phyloP scores from a whole-genome alignment of 495 filamentous ascomycete species.

The Articulospora tetracladia region DNA sequence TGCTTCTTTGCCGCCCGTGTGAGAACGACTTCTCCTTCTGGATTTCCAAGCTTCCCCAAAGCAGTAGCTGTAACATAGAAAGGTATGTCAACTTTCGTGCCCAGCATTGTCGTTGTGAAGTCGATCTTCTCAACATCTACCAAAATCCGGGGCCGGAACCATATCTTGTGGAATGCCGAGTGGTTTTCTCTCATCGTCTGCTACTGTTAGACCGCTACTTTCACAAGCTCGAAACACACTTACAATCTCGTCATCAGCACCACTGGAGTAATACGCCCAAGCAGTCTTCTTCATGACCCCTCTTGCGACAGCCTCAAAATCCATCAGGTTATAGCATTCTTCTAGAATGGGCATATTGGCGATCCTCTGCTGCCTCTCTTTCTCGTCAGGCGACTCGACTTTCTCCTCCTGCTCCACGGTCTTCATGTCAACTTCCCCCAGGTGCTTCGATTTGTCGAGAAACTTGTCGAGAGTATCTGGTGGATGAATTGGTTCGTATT shows the following conservation, averaged over 20 bases:
- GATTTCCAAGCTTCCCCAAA: conserved; percentile 84
- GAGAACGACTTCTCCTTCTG: conserved; percentile 87
- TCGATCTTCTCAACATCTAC: conserved; percentile 86
- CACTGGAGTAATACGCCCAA: conserved; percentile 96
- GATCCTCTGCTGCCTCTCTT: conserved; percentile 69
- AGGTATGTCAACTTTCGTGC: conserved; percentile 72
- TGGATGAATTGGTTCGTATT: conserved; percentile 79
- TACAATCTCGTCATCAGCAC: conserved; percentile 96
- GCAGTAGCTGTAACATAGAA: conserved; percentile 95
- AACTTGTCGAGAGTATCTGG: conserved; percentile 76
- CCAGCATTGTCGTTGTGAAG: conserved; percentile 84
- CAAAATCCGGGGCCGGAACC: conserved; percentile 87
- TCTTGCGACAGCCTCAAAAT: conserved; percentile 89
- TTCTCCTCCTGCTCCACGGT: conserved; percentile 75
- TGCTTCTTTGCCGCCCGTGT: conserved; percentile 80
- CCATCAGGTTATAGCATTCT: conserved; percentile 91
- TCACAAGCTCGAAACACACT: conserved; percentile 26
- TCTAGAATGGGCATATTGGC: conserved; percentile 74
- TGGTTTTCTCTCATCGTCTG: conserved; percentile 97
- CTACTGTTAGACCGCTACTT: conserved; percentile 8
- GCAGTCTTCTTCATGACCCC: conserved; percentile 89
- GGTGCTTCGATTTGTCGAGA: conserved; percentile 78
- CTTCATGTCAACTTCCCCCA: conserved; percentile 87
- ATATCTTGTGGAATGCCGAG: conserved; percentile 92
- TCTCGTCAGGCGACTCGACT: conserved; percentile 70